Base-by-base conservation (phyloP, 2,329 filamentous ascomycete genomes). In the Colletotrichum sp. region DNA sequence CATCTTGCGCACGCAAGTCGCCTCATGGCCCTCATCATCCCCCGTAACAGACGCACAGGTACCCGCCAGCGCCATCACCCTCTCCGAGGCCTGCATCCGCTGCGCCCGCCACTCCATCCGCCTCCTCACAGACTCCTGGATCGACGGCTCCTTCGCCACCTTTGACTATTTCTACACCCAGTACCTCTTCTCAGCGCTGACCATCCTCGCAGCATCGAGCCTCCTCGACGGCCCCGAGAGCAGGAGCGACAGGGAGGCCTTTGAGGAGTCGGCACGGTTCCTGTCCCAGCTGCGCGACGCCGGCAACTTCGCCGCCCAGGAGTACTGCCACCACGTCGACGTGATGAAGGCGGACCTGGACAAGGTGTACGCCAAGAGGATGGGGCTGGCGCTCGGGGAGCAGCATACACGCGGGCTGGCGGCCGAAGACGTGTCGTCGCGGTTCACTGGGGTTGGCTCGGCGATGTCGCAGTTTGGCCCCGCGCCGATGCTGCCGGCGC, bases 111-210 rank as follows among this genome's bases (percentile, higher is more conserved):
- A 89, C 62, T 88, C 87, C 0, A 84, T 84, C 52, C 82, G 83
- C 0, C 79, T 89, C 0, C 80, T 89, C 0, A 85, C 83, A 6
- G 82, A 86, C 8, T 83, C 84, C 15, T 89, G 88, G 88, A 84
- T 88, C 5, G 84, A 87, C 28, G 88, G 88, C 0, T 84, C 86
- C 0, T 88, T 89, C 69, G 81, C 84, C 1, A 88, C 84, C 0
- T 88, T 89, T 68, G 87, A 88, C 75, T 88, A 87, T 78, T 86
- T 86, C 70, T 83, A 85, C 79, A 84, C 85, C 0, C 86, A 88
- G 64, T 88, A 87, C 44, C 83, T 89, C n/a, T 89, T 89, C 77
- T 86, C 87, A 0, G 83, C 86, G 0, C 83, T 86, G 1, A 86
- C 84, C 0, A 83, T 88, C 8, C 83, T 89, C 2, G 86, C 85